These are phyloP conservation scores for Plenodomus tracheiphilus DNA, from an alignment of 2,329 filamentous ascomycete species.

Conservation along the genomic window DNA sequence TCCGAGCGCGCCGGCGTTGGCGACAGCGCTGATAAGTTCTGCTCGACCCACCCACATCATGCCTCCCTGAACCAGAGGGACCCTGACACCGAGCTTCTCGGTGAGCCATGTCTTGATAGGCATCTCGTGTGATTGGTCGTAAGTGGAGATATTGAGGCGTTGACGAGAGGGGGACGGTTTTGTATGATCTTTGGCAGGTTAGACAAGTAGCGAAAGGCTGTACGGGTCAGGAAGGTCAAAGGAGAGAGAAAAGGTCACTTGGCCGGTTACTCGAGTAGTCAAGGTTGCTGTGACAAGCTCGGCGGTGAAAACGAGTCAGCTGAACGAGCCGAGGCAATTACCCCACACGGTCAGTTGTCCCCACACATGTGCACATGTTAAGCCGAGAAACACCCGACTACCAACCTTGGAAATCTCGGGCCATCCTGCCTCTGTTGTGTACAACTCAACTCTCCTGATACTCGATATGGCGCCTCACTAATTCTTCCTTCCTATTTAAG, in stretches of 20 bases:
- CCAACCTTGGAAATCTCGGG: too few relatives aligned
- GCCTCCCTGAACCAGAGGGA: conserved; percentile 33
- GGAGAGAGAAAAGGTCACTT: neutral
- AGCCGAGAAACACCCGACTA: too few relatives aligned
- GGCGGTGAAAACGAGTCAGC: neutral
- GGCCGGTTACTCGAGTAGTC: neutral
- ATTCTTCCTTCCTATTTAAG: too few relatives aligned
- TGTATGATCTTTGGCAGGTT: neutral
- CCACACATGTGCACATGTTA: too few relatives aligned
- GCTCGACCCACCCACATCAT: conserved; percentile 62
- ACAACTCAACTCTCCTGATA: too few relatives aligned
- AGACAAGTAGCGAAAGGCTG: too few relatives aligned
- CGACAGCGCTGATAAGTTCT: conserved; percentile 57
- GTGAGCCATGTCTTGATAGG: conserved; percentile 36
- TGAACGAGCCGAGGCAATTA: neutral
- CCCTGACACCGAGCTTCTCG: conserved; percentile 23
- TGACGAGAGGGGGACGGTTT: too few relatives aligned
- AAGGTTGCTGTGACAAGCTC: neutral
- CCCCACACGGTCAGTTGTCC: neutral
- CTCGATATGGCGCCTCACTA: too few relatives aligned
- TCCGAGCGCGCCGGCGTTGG: conserved; percentile 57
- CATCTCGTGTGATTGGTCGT: conserved; percentile 8
- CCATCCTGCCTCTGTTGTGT: too few relatives aligned
- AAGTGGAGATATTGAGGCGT: neutral
- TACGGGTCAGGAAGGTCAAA: too few relatives aligned